These are phyloP conservation scores for Carex arenaria DNA, from an alignment of 202 grass and related monocot species.

Conservation along the genomic window DNA sequence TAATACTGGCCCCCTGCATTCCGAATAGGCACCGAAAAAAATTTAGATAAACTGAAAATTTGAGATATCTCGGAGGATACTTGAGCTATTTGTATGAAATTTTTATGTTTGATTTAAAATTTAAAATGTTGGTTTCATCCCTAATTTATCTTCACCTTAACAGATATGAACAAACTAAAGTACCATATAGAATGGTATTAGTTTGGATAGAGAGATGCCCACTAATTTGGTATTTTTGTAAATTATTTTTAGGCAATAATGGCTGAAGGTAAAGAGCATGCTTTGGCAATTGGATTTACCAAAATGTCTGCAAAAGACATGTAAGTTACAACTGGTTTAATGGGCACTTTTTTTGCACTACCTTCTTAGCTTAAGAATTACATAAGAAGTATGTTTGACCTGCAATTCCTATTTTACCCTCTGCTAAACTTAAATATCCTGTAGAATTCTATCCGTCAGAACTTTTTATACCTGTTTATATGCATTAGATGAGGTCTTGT, in stretches of 20 bases:
- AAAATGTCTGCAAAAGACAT: conserved; percentile 93
- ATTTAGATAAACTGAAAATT: too few species aligned
- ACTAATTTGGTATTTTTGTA: background rate
- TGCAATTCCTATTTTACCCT: background rate
- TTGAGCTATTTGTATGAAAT: background rate
- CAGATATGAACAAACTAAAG: background rate
- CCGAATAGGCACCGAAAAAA: too few species aligned
- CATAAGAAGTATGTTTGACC: background rate
- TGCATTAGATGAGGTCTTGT: background rate
- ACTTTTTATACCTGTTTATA: background rate
- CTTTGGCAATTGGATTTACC: conserved; percentile 90
- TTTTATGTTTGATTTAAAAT: background rate
- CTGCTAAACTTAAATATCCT: background rate
- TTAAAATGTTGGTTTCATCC: background rate
- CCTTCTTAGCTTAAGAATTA: background rate
- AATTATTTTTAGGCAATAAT: conserved; percentile 65
- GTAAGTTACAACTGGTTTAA: conserved; percentile 41
- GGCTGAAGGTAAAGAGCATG: conserved; percentile 95
- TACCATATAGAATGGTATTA: background rate
- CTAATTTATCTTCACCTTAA: background rate
- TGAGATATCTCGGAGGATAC: too few species aligned
- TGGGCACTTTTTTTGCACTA: background rate
- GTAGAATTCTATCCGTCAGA: background rate
- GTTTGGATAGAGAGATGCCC: background rate
- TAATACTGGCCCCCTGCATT: too few species aligned